These are phyloP conservation scores for Stereocaulon alpinum DNA, from an alignment of 495 filamentous ascomycete genomes.

Conservation along the genomic window DNA sequence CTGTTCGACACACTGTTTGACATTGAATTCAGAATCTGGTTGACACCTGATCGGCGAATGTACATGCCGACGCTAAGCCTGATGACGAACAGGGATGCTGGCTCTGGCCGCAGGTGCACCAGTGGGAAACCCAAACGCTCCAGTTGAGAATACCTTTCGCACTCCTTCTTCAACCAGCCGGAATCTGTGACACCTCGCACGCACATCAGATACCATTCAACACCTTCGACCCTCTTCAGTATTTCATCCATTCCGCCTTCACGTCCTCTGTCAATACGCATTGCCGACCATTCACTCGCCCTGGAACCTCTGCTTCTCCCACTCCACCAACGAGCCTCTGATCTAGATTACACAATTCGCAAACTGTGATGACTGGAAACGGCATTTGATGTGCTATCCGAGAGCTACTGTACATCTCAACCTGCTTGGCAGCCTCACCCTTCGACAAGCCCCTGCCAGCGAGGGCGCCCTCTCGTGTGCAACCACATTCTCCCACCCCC, in stretches of 20 bases:
- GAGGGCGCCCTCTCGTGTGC: not conserved
- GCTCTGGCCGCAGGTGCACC: not conserved
- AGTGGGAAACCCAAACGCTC: not conserved
- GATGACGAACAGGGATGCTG: constrained; percentile 2
- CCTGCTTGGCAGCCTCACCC: not conserved
- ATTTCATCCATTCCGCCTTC: not conserved
- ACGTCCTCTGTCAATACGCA: not conserved
- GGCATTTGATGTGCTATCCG: not conserved
- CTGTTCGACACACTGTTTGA: not conserved
- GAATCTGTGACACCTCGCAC: not conserved
- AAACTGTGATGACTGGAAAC: not conserved
- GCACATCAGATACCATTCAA: not conserved
- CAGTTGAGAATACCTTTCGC: not conserved
- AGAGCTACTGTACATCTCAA: not conserved
- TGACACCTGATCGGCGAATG: not conserved
- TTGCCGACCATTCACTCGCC: not conserved
- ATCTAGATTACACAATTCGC: not conserved
- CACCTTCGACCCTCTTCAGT: not conserved
- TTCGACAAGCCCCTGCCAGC: not conserved
- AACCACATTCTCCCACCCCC: not conserved
- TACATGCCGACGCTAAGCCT: constrained; percentile 3
- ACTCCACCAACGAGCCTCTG: not conserved
- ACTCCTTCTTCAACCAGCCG: not conserved
- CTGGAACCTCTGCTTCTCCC: not conserved
- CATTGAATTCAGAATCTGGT: too few relatives aligned